phyloP scores from a whole-genome alignment of 768 basidiomycete genomes.

The Russula foetens region DNA sequence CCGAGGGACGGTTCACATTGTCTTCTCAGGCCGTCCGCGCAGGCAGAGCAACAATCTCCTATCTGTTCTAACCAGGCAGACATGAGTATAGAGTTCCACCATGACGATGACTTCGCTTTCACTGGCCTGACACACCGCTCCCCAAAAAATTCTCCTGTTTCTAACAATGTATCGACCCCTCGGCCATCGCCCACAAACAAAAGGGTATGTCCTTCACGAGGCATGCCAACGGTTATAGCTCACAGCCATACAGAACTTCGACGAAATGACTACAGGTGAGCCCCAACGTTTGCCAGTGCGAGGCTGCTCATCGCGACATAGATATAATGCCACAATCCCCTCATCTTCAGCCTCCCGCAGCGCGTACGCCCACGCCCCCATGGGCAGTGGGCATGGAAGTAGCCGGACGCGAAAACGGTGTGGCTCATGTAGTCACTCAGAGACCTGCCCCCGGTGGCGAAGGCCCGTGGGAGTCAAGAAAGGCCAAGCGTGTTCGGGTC shows the following conservation, averaged over 20 bases:
- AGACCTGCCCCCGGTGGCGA: neutral
- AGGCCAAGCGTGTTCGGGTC: constrained; percentile 44
- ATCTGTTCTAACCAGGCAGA: constrained; percentile 15
- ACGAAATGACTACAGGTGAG: constrained; percentile 6
- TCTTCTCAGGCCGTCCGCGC: neutral
- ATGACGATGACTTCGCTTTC: constrained; percentile 21
- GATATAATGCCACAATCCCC: constrained; percentile 1
- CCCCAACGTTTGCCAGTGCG: neutral
- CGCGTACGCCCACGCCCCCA: constrained; percentile 12
- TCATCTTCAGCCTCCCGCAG: neutral
- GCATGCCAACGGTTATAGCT: neutral
- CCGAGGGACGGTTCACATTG: neutral
- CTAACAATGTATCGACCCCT: neutral
- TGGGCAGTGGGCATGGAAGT: neutral
- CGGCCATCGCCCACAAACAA: constrained; percentile 3
- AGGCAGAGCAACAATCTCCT: constrained; percentile 1
- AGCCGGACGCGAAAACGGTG: neutral
- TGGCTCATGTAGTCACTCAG: neutral
- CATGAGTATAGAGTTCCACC: constrained; percentile 24
- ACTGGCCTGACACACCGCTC: neutral
- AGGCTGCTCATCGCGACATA: neutral
- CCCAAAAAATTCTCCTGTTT: neutral
- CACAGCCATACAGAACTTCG: constrained; percentile 6
- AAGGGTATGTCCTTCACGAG: constrained; percentile 6
- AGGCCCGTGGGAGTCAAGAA: constrained; percentile 23